phyloP scores from a whole-genome alignment of 192 early-diverging fungal genomes.

The Coemansia sp. region DNA sequence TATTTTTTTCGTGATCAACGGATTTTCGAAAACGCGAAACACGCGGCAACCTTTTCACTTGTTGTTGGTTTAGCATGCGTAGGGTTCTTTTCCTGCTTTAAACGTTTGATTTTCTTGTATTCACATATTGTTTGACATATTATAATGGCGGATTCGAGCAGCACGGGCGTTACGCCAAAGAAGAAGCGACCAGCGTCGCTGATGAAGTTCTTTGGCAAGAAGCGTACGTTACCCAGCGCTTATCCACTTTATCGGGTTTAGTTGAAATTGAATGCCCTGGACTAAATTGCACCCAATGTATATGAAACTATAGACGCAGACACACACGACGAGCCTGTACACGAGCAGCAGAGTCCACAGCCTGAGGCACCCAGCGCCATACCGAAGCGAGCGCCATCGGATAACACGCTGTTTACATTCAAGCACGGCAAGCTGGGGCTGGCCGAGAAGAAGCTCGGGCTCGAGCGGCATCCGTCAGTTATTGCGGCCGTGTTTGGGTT shows the following conservation, averaged over 20 bases:
- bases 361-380: neutral
- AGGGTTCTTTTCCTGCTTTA: neutral
- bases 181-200: neutral
- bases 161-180: neutral
- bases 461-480: constrained; percentile 45
- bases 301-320: neutral
- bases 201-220: constrained; percentile 7
- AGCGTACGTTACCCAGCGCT: neutral
- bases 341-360: neutral
- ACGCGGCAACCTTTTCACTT: neutral
- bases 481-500: constrained; percentile 39
- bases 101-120: neutral
- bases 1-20: neutral
- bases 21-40: neutral
- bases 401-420: constrained; percentile 12
- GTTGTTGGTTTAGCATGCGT: neutral
- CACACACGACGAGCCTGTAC: neutral
- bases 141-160: neutral
- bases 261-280: neutral
- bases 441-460: constrained; percentile 36
- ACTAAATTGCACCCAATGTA: neutral
- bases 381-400: neutral
- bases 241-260: neutral
- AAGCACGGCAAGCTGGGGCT: constrained; percentile 37
- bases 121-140: neutral